Evolutionary conservation across 768 basidiomycete species (phyloP), one percentile per base, ranked within the genome.

Genomic region (Omphalotus guepiniiformis): DNA sequence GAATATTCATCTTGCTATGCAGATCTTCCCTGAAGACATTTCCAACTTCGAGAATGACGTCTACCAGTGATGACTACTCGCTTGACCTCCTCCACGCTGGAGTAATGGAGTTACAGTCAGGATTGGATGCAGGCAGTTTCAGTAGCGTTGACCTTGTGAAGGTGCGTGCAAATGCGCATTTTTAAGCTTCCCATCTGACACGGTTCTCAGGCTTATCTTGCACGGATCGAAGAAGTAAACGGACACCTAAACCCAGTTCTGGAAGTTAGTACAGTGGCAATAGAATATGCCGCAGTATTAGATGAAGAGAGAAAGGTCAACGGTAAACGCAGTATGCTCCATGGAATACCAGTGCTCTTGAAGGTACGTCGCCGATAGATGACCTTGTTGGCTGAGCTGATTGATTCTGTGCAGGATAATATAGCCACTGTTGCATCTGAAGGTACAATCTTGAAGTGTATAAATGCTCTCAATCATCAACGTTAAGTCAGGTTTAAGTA

Each of bases 181-280:
- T 16, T 27, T 38, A 18, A 8, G 13, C 7, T 3, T 15, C 26
- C 12, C 9, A 6, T 22, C 13, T n/a, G 13, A 32, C 2, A 16
- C 16, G 15, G 41, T 19, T 42, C 25, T 7, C 45, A 85, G 83
- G 80, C 81, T 2, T 85, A 85, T 58, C 68, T 85, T 53, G 75
- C 76, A 9, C 72, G 84, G 2, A 84, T 85, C 21, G 78, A 83
- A 3, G 78, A 85, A 56, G 83, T 86, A n/a, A 85, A 85, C 54
- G 54, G 75, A 15, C 66, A 78, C 48, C 62, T 86, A 7, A 76
- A 72, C 8, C 82, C 82, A 1, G 71, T 85, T 4, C 63, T 83
- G 12, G 84, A 85, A 47, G 63, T 65, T 1, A 86, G 80, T 39
- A 70, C 76, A 0, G 70, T 68, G 6, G 81, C 82, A 2, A 63